Base-by-base conservation (phyloP, 306 rosid genomes). In the Vachellia collinsii region DNA sequence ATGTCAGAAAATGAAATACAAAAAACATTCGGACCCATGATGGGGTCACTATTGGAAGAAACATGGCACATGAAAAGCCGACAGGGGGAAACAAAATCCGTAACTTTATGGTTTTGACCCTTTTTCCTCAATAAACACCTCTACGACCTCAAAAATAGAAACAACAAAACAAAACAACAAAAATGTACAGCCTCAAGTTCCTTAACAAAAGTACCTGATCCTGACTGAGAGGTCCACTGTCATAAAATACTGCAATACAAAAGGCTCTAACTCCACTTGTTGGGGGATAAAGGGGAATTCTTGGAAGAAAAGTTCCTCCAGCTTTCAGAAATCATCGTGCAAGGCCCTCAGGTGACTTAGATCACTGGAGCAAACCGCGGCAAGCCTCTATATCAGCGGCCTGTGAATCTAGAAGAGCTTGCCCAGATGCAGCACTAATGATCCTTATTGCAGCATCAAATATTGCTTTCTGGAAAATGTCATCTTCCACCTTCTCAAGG, bases 381-480 rank as follows among this genome's bases (percentile, higher is more conserved):
- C 99, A 93, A n/a, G 93, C 92, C 74, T 92, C 94, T 10, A 96
- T 63, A 78, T 93, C 98, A n/a, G 97, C 77, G 11, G 91, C 97
- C 74, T 90, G 94, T 8, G 97, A 88, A 67, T 96, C 92, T 85
- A 92, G 77, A 78, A 90, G 58, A 29, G 87, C 87, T 87, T 85
- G 88, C 17, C 97, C 97, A 9, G 90, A 83, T 4, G 92, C 81
- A 83, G 89, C 85, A 50, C 73, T 80, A 66, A 92, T 37, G 25
- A 86, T 81, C 88, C 74, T 59, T 79, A 83, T 3, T 2, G 71
- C 90, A 22, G 88, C 86, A 13, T 90, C 87, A 47, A 92, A 79
- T 71, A 96, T 64, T 11, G 87, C 79, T 77, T 81, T 91, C 88
- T 83, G 94, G 85, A 84, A 91, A 71, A 58, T 44, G 63, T 83